Percentiles rank a stretch among this genome's conserved stretches.
These are phyloP conservation scores for Marsdenia floribunda DNA, from an alignment of 257 asterid species.

Conservation along the genomic window DNA sequence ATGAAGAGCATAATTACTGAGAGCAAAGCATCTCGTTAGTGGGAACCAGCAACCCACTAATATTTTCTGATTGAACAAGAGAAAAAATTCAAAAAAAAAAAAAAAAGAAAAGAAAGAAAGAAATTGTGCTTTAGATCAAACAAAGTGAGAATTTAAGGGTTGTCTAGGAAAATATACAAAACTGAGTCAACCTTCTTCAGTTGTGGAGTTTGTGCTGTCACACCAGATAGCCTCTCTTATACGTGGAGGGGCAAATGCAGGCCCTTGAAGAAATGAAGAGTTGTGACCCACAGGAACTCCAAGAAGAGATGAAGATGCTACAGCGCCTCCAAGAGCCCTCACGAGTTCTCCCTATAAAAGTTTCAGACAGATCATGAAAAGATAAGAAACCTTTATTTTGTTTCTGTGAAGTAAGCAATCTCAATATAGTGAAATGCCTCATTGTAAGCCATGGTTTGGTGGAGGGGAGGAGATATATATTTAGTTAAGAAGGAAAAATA, in stretches of 20 bases:
- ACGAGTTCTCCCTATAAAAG: slow-evolving; percentile 73
- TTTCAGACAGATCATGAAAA: slow-evolving; percentile 10
- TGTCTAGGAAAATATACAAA: slow-evolving; percentile 3
- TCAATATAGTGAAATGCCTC: not conserved
- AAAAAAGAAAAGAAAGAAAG: too few relatives aligned
- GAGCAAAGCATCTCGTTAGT: not conserved
- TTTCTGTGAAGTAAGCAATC: not conserved
- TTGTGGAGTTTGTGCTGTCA: slow-evolving; percentile 92
- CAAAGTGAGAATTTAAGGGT: not conserved
- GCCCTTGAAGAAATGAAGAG: slow-evolving; percentile 98
- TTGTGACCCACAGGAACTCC: slow-evolving; percentile 99
- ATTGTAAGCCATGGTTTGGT: not conserved
- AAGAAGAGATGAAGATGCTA: slow-evolving; percentile 78
- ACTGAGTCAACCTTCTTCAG: slow-evolving; percentile 72
- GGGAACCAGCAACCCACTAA: not conserved
- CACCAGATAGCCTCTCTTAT: slow-evolving; percentile 99
- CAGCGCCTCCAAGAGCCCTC: slow-evolving; percentile 85
- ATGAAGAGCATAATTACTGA: not conserved
- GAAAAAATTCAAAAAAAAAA: not conserved
- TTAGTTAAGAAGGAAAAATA: not conserved
- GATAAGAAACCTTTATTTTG: not conserved
- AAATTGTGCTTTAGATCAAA: not conserved
- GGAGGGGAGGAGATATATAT: not conserved
- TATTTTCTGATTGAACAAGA: not conserved
- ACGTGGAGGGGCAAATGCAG: slow-evolving; percentile 99